A percentile compares a stretch with the other conserved stretches of the same genome.
Conservation (phyloP, 495 filamentous ascomycete species). For the Hypomontagnella monticulosa region DNA sequence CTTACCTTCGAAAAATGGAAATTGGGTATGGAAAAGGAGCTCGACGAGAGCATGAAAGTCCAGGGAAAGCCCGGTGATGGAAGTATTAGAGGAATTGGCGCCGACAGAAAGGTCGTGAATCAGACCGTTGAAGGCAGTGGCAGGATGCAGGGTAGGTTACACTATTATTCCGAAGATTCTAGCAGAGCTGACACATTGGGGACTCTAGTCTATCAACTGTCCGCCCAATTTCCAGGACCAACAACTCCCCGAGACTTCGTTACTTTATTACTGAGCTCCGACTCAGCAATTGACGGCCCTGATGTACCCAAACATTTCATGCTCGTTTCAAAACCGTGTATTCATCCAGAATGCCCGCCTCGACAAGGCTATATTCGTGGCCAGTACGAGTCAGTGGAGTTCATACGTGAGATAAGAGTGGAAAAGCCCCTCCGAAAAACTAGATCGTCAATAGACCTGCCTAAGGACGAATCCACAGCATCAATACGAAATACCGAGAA, state of each 20-base stretch:
- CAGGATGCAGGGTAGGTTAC: constrained; percentile 63
- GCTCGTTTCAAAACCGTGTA: constrained; percentile 84
- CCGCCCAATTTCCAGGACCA: constrained; percentile 89
- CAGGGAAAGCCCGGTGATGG: constrained; percentile 70
- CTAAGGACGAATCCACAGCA: constrained; percentile 36
- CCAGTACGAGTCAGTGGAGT: constrained; percentile 89
- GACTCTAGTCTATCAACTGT: constrained; percentile 79
- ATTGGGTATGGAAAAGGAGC: constrained; percentile 66
- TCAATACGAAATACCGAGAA: constrained; percentile 24
- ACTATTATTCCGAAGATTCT: background rate
- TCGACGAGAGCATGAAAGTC: constrained; percentile 69
- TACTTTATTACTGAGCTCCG: constrained; percentile 72
- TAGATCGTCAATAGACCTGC: constrained; percentile 48
- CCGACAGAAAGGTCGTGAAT: constrained; percentile 74
- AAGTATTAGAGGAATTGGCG: constrained; percentile 84
- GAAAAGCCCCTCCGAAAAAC: constrained; percentile 48
- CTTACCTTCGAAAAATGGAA: constrained; percentile 76
- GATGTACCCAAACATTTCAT: constrained; percentile 70
- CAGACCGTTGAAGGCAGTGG: constrained; percentile 63
- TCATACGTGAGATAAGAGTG: constrained; percentile 82
- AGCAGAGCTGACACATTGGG: constrained; percentile 15
- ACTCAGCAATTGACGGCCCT: constrained; percentile 40
- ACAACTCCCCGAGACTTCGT: constrained; percentile 90
- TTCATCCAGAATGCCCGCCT: constrained; percentile 74
- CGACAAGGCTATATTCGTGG: constrained; percentile 80